Base-by-base conservation (phyloP, 164 flowering plant genomes). In the Piper longum region DNA sequence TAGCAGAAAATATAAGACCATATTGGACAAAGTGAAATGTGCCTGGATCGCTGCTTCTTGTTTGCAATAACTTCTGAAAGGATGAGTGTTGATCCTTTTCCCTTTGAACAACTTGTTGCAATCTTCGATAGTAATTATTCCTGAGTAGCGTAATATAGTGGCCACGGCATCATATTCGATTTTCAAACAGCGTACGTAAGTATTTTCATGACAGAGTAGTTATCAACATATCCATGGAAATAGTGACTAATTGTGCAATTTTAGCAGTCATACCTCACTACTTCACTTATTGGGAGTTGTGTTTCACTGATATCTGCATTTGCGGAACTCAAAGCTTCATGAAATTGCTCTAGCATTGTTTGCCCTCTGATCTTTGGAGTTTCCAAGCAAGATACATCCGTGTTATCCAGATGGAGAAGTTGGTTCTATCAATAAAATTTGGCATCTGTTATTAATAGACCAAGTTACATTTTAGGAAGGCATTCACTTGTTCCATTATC, bases 91-190 rank as follows among this genome's bases (percentile, higher is more conserved):
- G 73, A 67, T 81, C 81, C 74, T 82, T 87, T 70, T 89, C 88
- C 64, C 13, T 70, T 72, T 75, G 88, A 73, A 87, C 78, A 65
- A 87, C 73, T 62, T 70, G 80, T 79, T 84, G 91, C 84, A 89
- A 70, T 75, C 78, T 80, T 63, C 78, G 80, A 81, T 70, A 74
- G 40, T 78, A 72, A 60, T 85, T 87, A 70, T 18, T 43, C 26
- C 88, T 81, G 74, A 61, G 73, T 72, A 41, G 65, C 63, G 54
- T 65, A 56, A 62, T 67, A 66, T 18, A 66, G 17, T 18, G 39
- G 56, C 14, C 59, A 74, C 8, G 1, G 52, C 52, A 48, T 48
- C 52, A 48, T 5, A 9, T 48, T 48, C 52, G 1, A 48, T 5
- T 9, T 0, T 12, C 48, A 5, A 5, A 9, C 8, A 44, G 48